A percentile compares a stretch with the other conserved stretches of the same genome.
These are phyloP conservation scores for Lactarius evosmus DNA, from an alignment of 768 basidiomycete species.

Conservation along the genomic window DNA sequence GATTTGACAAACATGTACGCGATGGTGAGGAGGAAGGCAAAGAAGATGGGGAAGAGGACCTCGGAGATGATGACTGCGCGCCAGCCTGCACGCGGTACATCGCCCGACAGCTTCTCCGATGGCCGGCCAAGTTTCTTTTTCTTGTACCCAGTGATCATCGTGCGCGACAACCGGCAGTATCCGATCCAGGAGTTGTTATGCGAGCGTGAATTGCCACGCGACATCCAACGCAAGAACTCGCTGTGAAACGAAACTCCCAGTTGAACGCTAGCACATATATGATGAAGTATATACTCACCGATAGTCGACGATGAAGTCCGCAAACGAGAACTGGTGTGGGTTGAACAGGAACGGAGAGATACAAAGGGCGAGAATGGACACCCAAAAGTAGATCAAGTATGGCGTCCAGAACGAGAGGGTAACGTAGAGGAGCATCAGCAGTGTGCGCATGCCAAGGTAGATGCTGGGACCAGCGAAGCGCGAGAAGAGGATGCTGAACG, in stretches of 20 bases:
- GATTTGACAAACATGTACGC: conserved; percentile 93
- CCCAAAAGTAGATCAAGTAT: conserved; percentile 96
- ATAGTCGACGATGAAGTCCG: conserved; percentile 97
- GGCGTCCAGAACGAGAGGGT: conserved; percentile 90
- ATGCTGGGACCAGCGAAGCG: conserved; percentile 98
- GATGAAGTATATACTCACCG: conserved; percentile 45
- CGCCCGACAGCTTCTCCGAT: conserved; percentile 94
- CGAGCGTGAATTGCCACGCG: conserved; percentile 92
- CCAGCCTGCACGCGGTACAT: conserved; percentile 92
- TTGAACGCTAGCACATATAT: neutral
- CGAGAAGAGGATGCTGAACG: conserved; percentile 93
- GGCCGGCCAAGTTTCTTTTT: conserved; percentile 96
- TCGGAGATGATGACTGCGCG: conserved; percentile 86
- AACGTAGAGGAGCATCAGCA: conserved; percentile 91
- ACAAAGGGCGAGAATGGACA: conserved; percentile 89
- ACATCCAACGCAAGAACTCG: conserved; percentile 99
- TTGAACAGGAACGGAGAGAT: conserved; percentile 98
- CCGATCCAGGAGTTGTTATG: conserved; percentile 99
- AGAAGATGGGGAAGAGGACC: conserved; percentile 77
- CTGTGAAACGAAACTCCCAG: conserved; percentile 40
- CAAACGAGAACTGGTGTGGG: conserved; percentile 98
- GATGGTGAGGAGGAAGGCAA: conserved; percentile 83
- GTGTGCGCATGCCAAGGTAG: conserved; percentile 91
- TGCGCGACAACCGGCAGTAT: conserved; percentile 95
- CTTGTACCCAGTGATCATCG: conserved; percentile 99